Evolutionary conservation across 371 early-diverging fungal genomes (phyloP).

Genomic region (Mucor irregularis): DNA sequence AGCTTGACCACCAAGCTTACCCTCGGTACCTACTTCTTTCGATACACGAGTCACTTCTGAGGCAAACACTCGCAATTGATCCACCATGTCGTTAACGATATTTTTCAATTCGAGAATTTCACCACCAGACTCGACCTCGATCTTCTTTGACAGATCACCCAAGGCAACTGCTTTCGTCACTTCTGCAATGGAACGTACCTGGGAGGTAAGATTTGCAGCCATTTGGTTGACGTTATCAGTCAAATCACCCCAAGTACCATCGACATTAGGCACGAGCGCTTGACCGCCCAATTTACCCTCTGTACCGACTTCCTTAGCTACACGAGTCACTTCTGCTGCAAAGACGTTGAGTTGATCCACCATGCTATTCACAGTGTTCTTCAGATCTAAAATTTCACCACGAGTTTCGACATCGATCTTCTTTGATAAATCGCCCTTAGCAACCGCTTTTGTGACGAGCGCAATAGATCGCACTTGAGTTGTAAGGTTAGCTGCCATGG

Average conservation of each 20-base stretch:
- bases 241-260: slow-evolving; percentile 51
- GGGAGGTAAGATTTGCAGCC: slow-evolving; percentile 47
- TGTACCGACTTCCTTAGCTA: slow-evolving; percentile 50
- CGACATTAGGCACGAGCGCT: slow-evolving; percentile 38
- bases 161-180: slow-evolving; percentile 56
- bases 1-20: slow-evolving; percentile 47
- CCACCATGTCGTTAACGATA: slow-evolving; percentile 66
- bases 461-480: slow-evolving; percentile 63
- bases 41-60: slow-evolving; percentile 47
- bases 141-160: slow-evolving; percentile 60
- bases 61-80: slow-evolving; percentile 34
- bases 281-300: slow-evolving; percentile 48
- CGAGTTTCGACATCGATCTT: slow-evolving; percentile 39
- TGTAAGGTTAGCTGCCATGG: slow-evolving; percentile 64
- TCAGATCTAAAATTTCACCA: slow-evolving; percentile 50
- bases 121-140: slow-evolving; percentile 63
- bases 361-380: slow-evolving; percentile 48
- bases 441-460: slow-evolving; percentile 58
- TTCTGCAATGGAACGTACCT: slow-evolving; percentile 56
- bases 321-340: slow-evolving; percentile 43
- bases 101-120: slow-evolving; percentile 65
- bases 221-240: slow-evolving; percentile 53
- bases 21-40: slow-evolving; percentile 32
- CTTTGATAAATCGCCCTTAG: slow-evolving; percentile 53
- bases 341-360: slow-evolving; percentile 44